phyloP scores from a whole-genome alignment of 768 basidiomycete genomes.

The Kwoniella bestiolae region DNA sequence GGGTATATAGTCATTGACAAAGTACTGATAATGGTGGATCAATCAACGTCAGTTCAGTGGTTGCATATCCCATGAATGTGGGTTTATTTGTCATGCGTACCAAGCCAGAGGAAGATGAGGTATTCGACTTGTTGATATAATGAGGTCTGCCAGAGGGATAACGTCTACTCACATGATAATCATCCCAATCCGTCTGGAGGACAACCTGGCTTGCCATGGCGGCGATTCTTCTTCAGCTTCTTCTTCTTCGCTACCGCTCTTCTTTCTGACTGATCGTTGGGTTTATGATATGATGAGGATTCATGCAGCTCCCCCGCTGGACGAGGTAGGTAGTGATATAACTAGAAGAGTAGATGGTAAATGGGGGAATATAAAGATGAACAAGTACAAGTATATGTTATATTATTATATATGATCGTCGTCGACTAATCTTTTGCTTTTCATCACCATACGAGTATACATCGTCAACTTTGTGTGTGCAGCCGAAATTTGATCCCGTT shows the following conservation, averaged over 20 bases:
- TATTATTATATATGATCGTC: background rate
- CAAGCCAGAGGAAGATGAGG: too few species aligned
- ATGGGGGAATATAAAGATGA: background rate
- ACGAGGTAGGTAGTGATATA: background rate
- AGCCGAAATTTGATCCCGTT: slow-evolving; percentile 20
- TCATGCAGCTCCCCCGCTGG: background rate
- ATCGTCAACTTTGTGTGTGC: background rate
- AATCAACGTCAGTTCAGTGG: background rate
- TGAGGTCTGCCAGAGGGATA: too few species aligned
- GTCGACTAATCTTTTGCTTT: background rate
- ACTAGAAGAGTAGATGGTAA: background rate
- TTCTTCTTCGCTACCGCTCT: too few species aligned
- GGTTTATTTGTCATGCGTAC: too few species aligned
- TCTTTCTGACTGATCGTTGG: background rate
- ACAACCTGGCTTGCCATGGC: slow-evolving; percentile 15
- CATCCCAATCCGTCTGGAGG: slow-evolving; percentile 39
- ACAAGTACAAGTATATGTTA: background rate
- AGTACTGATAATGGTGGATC: slow-evolving; percentile 42
- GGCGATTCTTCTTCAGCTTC: background rate
- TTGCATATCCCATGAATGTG: background rate
- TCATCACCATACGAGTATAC: background rate
- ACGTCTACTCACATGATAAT: slow-evolving; percentile 33
- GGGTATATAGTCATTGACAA: slow-evolving; percentile 32
- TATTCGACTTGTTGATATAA: background rate
- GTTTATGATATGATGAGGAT: background rate